phyloP scores from a whole-genome alignment of 2,329 filamentous ascomycete species.

The Sordariomycetes sp. region DNA sequence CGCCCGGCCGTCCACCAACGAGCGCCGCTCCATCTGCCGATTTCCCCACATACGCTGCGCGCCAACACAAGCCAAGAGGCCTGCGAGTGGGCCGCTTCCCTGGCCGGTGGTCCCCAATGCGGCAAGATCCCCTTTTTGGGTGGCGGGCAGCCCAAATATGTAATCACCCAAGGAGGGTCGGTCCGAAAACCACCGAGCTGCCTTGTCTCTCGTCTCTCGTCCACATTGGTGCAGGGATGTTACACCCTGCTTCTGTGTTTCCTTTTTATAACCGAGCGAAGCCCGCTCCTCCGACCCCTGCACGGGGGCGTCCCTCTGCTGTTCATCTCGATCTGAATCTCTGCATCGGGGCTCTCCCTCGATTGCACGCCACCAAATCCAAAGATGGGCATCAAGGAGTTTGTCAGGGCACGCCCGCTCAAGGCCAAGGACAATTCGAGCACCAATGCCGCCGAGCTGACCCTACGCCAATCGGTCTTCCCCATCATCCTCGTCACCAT shows the following conservation, averaged over 20 bases:
- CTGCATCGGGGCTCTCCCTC: neutral
- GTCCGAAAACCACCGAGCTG: too few relatives aligned
- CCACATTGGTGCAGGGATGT: too few relatives aligned
- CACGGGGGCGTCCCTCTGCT: neutral
- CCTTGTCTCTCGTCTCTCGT: too few relatives aligned
- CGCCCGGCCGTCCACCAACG: neutral
- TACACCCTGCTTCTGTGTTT: too few relatives aligned
- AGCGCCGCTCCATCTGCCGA: neutral
- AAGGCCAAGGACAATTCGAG: neutral
- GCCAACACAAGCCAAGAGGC: too few relatives aligned
- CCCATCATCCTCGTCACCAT: constrained; percentile 21
- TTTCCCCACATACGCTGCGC: neutral
- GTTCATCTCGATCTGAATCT: neutral
- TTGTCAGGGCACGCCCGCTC: neutral
- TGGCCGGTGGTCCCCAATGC: too few relatives aligned
- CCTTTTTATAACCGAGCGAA: neutral
- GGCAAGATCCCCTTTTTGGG: too few relatives aligned
- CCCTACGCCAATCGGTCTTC: constrained; percentile 5
- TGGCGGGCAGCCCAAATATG: too few relatives aligned
- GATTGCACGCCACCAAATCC: neutral
- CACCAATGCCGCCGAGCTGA: neutral
- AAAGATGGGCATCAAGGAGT: neutral
- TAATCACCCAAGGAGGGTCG: too few relatives aligned
- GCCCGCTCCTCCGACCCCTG: neutral
- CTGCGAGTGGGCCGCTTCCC: too few relatives aligned